Percentiles rank a stretch among this genome's conserved stretches.
phyloP scores from a whole-genome alignment of 176 grass and related monocot species.

The Phragmites australis region DNA sequence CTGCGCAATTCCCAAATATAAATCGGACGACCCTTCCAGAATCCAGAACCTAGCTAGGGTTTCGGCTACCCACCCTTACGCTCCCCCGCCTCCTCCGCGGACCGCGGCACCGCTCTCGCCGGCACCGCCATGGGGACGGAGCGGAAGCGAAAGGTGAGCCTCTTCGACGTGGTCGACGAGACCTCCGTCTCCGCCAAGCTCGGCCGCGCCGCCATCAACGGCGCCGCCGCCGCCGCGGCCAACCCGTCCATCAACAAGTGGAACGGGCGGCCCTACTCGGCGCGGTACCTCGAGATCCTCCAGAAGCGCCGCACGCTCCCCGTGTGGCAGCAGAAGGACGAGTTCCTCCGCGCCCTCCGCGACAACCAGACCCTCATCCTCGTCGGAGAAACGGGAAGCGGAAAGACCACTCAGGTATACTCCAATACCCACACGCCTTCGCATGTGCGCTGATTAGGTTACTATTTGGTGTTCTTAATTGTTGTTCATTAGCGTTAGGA shows the following conservation, averaged over 20 bases:
- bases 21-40: constrained; percentile 33
- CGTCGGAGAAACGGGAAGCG: constrained; percentile 96
- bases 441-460: not conserved
- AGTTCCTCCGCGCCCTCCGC: constrained; percentile 70
- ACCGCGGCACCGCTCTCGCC: not conserved
- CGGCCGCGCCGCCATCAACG: constrained; percentile 38
- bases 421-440: not conserved
- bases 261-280: constrained; percentile 80
- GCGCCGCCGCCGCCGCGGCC: constrained; percentile 19
- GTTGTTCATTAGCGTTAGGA: not conserved
- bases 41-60: constrained; percentile 53
- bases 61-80: constrained; percentile 35
- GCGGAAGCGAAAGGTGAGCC: constrained; percentile 96
- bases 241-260: constrained; percentile 68
- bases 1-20: constrained; percentile 42
- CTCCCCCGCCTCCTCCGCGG: constrained; percentile 1
- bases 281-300: constrained; percentile 77
- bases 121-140: constrained; percentile 66
- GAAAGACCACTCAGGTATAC: constrained; percentile 93
- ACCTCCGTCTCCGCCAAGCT: constrained; percentile 75
- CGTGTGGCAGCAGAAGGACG: constrained; percentile 98
- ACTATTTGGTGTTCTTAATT: not conserved
- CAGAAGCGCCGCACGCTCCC: constrained; percentile 87
- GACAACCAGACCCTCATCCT: constrained; percentile 84
- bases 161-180: constrained; percentile 90